Conservation (phyloP, 73 alveolate species). For the Uronychia binucleata region DNA sequence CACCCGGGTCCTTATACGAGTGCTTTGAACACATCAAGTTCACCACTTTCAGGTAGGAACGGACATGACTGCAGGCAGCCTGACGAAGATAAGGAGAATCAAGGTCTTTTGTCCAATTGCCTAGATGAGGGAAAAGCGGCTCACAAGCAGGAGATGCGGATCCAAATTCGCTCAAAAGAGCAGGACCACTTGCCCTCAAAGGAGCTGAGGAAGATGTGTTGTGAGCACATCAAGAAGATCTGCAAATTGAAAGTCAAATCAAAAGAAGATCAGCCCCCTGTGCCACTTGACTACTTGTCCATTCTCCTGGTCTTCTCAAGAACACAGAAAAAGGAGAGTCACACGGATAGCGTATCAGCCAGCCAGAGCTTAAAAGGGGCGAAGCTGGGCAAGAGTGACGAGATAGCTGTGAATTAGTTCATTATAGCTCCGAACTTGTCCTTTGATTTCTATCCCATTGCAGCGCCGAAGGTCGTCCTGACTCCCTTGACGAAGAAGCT, state of each 20-base stretch:
- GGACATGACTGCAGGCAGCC: no score
- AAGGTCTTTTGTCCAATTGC: no score
- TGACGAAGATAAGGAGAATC: no score
- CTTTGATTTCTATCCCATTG: conserved; percentile 12
- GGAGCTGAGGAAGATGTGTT: neutral
- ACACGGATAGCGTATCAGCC: neutral
- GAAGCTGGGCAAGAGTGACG: neutral
- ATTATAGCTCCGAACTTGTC: conserved; percentile 1
- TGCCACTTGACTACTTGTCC: neutral
- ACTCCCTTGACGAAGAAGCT: conserved; percentile 8
- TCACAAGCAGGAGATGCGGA: neutral
- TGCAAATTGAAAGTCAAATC: no score
- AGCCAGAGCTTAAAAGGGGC: neutral
- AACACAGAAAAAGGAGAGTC: neutral
- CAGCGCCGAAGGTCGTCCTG: conserved; percentile 1
- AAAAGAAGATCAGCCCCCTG: neutral
- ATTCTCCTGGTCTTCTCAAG: neutral
- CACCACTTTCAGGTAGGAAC: no score
- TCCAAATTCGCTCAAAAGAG: neutral
- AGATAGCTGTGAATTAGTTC: no score
- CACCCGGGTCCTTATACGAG: no score
- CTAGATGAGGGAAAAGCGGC: no score
- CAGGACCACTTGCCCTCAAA: neutral
- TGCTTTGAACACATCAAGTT: no score
- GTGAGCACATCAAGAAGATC: neutral